Conservation (phyloP, 257 asterid genomes). For the Rhazya stricta region DNA sequence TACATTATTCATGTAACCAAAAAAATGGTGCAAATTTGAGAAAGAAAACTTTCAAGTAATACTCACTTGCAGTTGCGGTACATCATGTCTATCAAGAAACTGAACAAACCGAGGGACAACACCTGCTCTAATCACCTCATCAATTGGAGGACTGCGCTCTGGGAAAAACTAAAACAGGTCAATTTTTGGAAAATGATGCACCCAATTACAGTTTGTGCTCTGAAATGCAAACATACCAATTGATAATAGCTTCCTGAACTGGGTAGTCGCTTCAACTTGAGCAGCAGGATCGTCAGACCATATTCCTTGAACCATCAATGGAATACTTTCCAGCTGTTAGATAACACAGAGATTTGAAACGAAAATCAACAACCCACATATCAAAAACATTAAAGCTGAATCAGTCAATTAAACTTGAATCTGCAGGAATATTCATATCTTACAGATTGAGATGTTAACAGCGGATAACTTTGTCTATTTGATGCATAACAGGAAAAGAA, state of each 20-base stretch:
- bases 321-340: conserved; percentile 68
- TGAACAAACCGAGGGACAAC: conserved; percentile 85
- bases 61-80: conserved; percentile 74
- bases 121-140: conserved; percentile 77
- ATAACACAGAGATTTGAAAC: conserved; percentile 10
- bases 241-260: conserved; percentile 73
- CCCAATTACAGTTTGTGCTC: not conserved
- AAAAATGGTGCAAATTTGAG: not conserved
- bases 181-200: conserved; percentile 6
- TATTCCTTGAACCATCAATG: conserved; percentile 64
- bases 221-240: conserved; percentile 41
- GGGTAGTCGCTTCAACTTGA: conserved; percentile 76
- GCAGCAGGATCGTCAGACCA: conserved; percentile 50
- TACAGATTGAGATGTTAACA: not conserved
- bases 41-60: not conserved
- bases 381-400: not conserved
- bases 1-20: not conserved
- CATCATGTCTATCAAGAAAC: conserved; percentile 71
- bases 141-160: conserved; percentile 92
- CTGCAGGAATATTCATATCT: not conserved
- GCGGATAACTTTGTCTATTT: not conserved
- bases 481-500: not conserved
- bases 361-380: not conserved
- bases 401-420: not conserved
- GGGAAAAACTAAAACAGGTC: conserved; percentile 10